phyloP scores from a whole-genome alignment of 768 basidiomycete genomes.

The Asterophora lycoperdoides region DNA sequence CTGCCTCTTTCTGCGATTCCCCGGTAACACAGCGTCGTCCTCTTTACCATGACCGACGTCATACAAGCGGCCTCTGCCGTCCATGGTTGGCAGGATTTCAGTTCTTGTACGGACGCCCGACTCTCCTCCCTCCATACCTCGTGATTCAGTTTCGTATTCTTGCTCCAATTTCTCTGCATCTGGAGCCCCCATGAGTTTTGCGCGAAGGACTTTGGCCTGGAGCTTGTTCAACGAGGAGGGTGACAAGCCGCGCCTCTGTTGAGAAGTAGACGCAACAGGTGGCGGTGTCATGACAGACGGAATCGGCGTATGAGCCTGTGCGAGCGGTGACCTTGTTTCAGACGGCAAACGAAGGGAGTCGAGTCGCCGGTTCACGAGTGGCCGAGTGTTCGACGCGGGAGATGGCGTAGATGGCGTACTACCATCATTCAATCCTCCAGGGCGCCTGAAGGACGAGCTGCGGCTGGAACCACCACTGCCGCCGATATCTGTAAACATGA shows the following conservation, averaged over 20 bases:
- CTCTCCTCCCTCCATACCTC: slow-evolving; percentile 36
- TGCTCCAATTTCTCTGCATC: slow-evolving; percentile 75
- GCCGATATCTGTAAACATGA: slow-evolving; percentile 66
- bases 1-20: slow-evolving; percentile 78
- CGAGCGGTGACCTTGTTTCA: slow-evolving; percentile 53
- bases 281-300: slow-evolving; percentile 88
- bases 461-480: slow-evolving; percentile 67
- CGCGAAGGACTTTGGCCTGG: slow-evolving; percentile 89
- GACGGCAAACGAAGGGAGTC: slow-evolving; percentile 62
- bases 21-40: slow-evolving; percentile 46
- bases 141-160: slow-evolving; percentile 76
- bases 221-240: slow-evolving; percentile 84
- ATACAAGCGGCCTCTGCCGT: slow-evolving; percentile 80
- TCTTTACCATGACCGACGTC: slow-evolving; percentile 83
- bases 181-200: slow-evolving; percentile 79
- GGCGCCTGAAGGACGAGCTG: slow-evolving; percentile 85
- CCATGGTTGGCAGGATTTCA: slow-evolving; percentile 85
- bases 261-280: slow-evolving; percentile 26
- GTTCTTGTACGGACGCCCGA: slow-evolving; percentile 55
- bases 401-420: slow-evolving; percentile 62
- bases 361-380: slow-evolving; percentile 46
- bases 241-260: slow-evolving; percentile 46
- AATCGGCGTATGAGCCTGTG: slow-evolving; percentile 75
- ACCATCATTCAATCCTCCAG: slow-evolving; percentile 57
- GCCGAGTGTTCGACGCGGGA: slow-evolving; percentile 35